Percentiles rank a stretch among this genome's conserved stretches.
Conservation (phyloP, 345 rosid genomes). For the Salix viminalis region DNA sequence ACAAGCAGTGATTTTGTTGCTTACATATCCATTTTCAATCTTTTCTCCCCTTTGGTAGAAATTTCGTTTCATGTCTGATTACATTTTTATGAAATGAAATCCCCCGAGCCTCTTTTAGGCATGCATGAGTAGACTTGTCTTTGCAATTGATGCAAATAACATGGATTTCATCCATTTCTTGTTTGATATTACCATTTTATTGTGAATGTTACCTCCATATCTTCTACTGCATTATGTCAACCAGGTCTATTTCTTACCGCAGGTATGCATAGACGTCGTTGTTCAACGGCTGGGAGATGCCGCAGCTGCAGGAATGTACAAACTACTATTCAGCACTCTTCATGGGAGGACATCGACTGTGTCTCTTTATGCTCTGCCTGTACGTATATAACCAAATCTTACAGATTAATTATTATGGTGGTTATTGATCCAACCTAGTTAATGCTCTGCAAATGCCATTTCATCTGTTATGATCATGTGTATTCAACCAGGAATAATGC, state of each 20-base stretch:
- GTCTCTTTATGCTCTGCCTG: slow-evolving; percentile 77
- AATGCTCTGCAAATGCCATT: not conserved
- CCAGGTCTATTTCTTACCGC: slow-evolving; percentile 10
- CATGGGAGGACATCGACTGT: slow-evolving; percentile 60
- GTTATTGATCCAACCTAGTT: not conserved
- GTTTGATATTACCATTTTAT: not conserved
- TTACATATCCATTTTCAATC: not conserved
- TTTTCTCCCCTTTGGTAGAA: not conserved
- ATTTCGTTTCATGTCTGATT: not conserved
- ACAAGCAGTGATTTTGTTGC: not conserved
- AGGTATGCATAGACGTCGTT: slow-evolving; percentile 87
- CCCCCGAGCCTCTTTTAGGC: not conserved
- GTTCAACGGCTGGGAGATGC: slow-evolving; percentile 97
- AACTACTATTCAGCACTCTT: slow-evolving; percentile 60
- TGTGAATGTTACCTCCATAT: not conserved
- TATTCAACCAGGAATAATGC: not conserved
- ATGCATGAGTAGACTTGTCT: not conserved
- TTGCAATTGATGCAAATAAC: not conserved
- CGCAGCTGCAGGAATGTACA: slow-evolving; percentile 84
- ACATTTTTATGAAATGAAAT: too few species aligned
- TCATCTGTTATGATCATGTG: not conserved
- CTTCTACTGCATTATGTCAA: not conserved
- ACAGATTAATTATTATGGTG: not conserved
- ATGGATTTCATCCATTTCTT: not conserved
- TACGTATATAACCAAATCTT: slow-evolving; percentile 23